These are phyloP conservation scores for Cyathus striatus DNA, from an alignment of 768 basidiomycete species.

Conservation along the genomic window DNA sequence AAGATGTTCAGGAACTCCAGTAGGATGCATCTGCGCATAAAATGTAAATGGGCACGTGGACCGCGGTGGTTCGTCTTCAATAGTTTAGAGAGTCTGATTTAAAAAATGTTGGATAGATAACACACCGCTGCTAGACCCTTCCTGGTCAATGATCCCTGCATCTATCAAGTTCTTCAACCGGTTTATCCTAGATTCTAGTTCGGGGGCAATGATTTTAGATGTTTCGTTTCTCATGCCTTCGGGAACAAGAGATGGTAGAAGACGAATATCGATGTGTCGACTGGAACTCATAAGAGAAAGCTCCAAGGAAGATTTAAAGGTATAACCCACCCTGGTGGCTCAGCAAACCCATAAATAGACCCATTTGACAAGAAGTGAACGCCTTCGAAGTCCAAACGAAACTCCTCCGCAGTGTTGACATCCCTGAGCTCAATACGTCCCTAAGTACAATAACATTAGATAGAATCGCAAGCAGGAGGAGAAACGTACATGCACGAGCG, in stretches of 20 bases:
- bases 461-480: conserved; percentile 3
- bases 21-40: conserved; percentile 58
- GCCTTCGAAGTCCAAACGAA: conserved; percentile 71
- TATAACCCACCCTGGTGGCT: conserved; percentile 49
- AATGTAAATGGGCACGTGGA: conserved; percentile 62
- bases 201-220: conserved; percentile 50
- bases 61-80: conserved; percentile 41
- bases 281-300: conserved; percentile 22
- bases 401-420: conserved; percentile 42
- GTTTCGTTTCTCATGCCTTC: conserved; percentile 50
- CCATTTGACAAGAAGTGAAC: conserved; percentile 72
- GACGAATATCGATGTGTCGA: conserved; percentile 57
- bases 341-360: conserved; percentile 71
- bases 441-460: conserved; percentile 25
- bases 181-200: conserved; percentile 52
- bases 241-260: conserved; percentile 65
- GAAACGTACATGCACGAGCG: conserved; percentile 59
- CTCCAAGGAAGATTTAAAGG: background rate
- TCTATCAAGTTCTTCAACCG: conserved; percentile 62
- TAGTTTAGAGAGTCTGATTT: background rate
- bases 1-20: conserved; percentile 41
- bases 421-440: conserved; percentile 70
- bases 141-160: conserved; percentile 55
- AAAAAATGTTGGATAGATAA: background rate
- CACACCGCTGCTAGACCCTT: conserved; percentile 27